Evolutionary conservation across 1,284 basidiomycete genomes (phyloP).

Genomic region (Trichosporon sp.): DNA sequence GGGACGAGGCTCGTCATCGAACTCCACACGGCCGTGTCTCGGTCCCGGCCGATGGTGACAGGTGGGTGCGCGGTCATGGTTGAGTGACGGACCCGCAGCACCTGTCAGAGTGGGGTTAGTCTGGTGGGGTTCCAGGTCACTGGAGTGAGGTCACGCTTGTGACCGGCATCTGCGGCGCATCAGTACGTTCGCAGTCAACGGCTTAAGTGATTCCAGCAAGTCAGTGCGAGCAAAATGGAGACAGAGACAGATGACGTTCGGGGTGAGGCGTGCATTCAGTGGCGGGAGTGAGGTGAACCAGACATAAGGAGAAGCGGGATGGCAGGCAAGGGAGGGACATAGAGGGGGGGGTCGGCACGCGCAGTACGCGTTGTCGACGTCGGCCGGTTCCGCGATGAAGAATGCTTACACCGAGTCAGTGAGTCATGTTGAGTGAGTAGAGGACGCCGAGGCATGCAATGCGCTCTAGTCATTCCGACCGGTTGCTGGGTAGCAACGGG

Average conservation of each 20-base stretch:
- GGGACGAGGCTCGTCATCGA: not conserved
- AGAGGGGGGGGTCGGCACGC: not conserved
- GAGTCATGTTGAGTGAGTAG: not conserved
- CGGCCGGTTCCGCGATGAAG: not conserved
- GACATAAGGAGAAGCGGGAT: not conserved
- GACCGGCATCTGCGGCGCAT: not conserved
- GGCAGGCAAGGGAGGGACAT: not conserved
- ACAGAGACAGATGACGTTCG: not conserved
- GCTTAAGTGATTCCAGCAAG: not conserved
- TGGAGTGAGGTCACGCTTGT: not conserved
- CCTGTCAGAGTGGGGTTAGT: not conserved
- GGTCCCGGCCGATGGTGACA: not conserved
- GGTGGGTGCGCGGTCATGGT: not conserved
- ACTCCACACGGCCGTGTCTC: not conserved
- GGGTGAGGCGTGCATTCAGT: not conserved
- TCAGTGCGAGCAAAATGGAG: not conserved
- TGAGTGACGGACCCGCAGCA: not conserved
- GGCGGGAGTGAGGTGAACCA: not conserved
- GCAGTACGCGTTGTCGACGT: too few relatives aligned
- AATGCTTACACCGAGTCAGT: not conserved
- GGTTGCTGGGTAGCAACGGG: too few relatives aligned
- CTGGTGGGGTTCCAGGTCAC: not conserved
- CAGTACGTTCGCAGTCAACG: too few relatives aligned
- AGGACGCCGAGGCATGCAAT: not conserved
- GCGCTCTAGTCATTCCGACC: not conserved